Evolutionary conservation across 2,329 filamentous ascomycete species (phyloP), one percentile per base, ranked within the genome.

Genomic region (Fusarium bulbicola): DNA sequence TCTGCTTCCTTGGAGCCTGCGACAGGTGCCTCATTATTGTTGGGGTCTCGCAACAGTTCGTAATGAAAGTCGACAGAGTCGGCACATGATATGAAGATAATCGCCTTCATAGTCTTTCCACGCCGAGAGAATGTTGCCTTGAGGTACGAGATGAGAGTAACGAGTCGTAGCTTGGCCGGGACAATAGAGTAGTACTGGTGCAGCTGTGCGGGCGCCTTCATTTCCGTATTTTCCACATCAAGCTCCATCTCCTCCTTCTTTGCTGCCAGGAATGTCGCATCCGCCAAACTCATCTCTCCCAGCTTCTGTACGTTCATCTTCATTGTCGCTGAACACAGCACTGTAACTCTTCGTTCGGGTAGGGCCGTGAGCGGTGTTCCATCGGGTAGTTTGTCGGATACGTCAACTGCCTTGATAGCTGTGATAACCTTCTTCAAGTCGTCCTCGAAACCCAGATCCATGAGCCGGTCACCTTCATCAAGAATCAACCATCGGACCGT

Each of bases 21-120:
- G 5, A 69, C 73, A 21, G 80, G 71, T 4, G 73, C 57, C 15
- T 80, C 79, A 1, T 78, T 68, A 7, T 79, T 78, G 16, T 79
- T 80, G 0, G 81, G 80, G 32, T 83, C 77, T 47, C 86, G 92
- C 64, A 99, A 89, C 7, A 97, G 85, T 68, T 97, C 93, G 80
- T 95, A 98, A 81, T 98, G 95, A 77, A 98, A 99, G 80, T 99
- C 95, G 66, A 98, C 96, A 3, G 94, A 96, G 81, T 99, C 96
- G 26, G 96, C 95, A 78, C 96, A 99, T 16, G 95, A 97, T 54
- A 99, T 93, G 84, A 99, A 99, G 40, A 99, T 88, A 68, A 99
- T 98, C 28, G 93, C 93, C 82, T 99, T 98, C 93, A 97, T 98
- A 24, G 97, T 93, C 3, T 94, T 94, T 1, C 95, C 95, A 81